Percentiles rank a stretch among this genome's conserved stretches.
Evolutionary conservation across 1,284 basidiomycete species (phyloP).

Genomic region (Apiotrichum domesticum): DNA sequence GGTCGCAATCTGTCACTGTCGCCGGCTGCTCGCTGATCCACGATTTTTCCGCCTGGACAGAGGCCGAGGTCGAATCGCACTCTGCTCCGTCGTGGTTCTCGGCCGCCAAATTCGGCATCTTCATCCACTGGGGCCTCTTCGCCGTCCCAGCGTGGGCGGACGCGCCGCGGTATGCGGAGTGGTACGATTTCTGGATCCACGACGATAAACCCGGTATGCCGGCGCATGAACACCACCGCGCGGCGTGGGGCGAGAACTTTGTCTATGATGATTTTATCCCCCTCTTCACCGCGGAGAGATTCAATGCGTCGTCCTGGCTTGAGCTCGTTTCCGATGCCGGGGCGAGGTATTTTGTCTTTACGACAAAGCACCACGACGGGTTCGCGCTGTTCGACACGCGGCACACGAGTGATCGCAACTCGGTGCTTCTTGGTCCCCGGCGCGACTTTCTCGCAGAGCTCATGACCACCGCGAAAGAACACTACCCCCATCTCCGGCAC

Average conservation of each 20-base stretch:
- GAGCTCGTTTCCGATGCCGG: slow-evolving; percentile 55
- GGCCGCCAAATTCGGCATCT: slow-evolving; percentile 41
- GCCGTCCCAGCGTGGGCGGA: slow-evolving; percentile 46
- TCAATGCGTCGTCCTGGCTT: slow-evolving; percentile 55
- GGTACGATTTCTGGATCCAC: slow-evolving; percentile 49
- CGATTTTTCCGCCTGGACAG: slow-evolving; percentile 13
- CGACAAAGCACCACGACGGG: slow-evolving; percentile 49
- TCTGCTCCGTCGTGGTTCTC: slow-evolving; percentile 13
- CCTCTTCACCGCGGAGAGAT: slow-evolving; percentile 53
- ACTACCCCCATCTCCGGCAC: slow-evolving; percentile 17
- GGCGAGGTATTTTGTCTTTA: slow-evolving; percentile 59
- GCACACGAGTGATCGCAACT: slow-evolving; percentile 52
- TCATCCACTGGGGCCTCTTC: slow-evolving; percentile 59
- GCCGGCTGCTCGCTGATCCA: slow-evolving; percentile 7
- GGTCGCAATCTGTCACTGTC: background rate
- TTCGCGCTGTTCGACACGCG: slow-evolving; percentile 55
- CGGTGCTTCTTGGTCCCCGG: slow-evolving; percentile 52
- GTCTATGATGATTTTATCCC: slow-evolving; percentile 58
- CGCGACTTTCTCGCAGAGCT: slow-evolving; percentile 56
- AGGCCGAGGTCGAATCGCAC: slow-evolving; percentile 10
- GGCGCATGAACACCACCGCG: slow-evolving; percentile 53
- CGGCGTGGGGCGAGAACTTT: slow-evolving; percentile 52
- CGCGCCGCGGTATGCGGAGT: slow-evolving; percentile 52
- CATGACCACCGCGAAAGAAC: slow-evolving; percentile 51
- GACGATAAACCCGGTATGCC: slow-evolving; percentile 36